Evolutionary conservation across 306 rosid species (phyloP), one percentile per base, ranked within the genome.

Genomic region (Mimosa bimucronata): DNA sequence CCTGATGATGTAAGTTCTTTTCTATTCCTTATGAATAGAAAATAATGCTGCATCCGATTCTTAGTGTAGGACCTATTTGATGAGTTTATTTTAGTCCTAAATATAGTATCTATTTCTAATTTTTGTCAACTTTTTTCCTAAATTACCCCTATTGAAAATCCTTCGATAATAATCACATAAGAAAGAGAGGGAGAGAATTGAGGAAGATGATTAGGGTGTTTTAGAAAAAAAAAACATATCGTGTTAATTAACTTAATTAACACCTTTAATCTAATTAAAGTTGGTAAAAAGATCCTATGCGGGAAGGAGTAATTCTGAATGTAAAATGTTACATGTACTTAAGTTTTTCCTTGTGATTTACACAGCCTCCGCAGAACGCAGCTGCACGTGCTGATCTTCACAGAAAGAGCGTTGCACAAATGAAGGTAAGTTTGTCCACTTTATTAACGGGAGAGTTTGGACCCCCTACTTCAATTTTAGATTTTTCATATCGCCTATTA

Each of bases 321-420:
- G 23, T 23, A 60, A 65, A 79, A 44, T 57, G 48, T 41, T 23
- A 7, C 53, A 58, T 82, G 38, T 71, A 73, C 15, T 75, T 53
- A 53, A 30, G 29, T 50, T 40, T 62, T 77, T 61, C 76, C 70
- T 74, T 50, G 48, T 87, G 44, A 71, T 80, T 70, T 74, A 66
- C 82, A 76, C 91, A 94, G 97, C 97, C 97, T 71, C 80, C 91
- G 55, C 97, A 89, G 58, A 75, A 60, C 66, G 91, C 97, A 12
- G 88, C 91, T 58, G 67, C 86, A 72, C 85, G 94, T 74, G 97
- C 97, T 16, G 98, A 92, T 84, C 92, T 84, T 80, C 98, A 91
- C 85, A 86, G 97, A 52, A 90, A 87, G 75, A 92, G 97, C 87
- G 91, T 94, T 88, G 90, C 89, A 73, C 93, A 92, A 77, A 94